Conservation (phyloP, 192 early-diverging fungal species). For the Gryganskiella cystojenkinii region DNA sequence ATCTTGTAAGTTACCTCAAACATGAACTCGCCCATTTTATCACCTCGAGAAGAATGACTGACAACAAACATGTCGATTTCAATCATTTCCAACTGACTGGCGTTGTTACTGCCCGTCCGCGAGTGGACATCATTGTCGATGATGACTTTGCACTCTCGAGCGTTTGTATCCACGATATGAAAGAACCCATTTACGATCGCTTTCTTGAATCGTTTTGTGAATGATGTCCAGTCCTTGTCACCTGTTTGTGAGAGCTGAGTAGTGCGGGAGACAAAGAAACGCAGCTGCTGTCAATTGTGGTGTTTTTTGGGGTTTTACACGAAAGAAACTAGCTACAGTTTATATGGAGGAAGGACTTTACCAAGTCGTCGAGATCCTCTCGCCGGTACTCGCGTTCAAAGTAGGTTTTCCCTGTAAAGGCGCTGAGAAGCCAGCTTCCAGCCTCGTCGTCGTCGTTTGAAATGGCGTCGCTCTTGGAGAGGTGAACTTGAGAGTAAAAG, state of each 20-base stretch:
- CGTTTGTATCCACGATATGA: slow-evolving; percentile 22
- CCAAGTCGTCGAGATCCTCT: slow-evolving; percentile 41
- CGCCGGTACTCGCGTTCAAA: slow-evolving; percentile 49
- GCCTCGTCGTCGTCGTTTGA: slow-evolving; percentile 35
- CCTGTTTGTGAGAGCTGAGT: slow-evolving; percentile 17
- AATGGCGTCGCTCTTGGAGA: slow-evolving; percentile 20
- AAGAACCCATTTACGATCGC: slow-evolving; percentile 35
- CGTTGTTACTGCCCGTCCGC: neutral
- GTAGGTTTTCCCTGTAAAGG: slow-evolving; percentile 46
- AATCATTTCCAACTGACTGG: slow-evolving; percentile 12
- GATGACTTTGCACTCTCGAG: slow-evolving; percentile 43
- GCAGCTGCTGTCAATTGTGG: neutral
- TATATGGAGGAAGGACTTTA: neutral
- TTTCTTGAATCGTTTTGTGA: slow-evolving; percentile 38
- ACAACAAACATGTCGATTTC: slow-evolving; percentile 36
- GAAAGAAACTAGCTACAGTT: neutral
- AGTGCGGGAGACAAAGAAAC: too few relatives aligned
- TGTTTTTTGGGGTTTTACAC: neutral
- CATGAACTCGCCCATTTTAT: slow-evolving; percentile 43
- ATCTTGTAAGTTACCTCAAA: slow-evolving; percentile 55
- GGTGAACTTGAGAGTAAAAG: slow-evolving; percentile 41
- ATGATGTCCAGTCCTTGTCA: slow-evolving; percentile 35
- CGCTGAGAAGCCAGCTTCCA: slow-evolving; percentile 43
- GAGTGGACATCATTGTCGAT: slow-evolving; percentile 47
- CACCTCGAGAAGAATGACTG: slow-evolving; percentile 28